Percentiles rank a stretch among this genome's conserved stretches.
Conservation (phyloP, 345 rosid genomes). For the Ricinus communis region DNA sequence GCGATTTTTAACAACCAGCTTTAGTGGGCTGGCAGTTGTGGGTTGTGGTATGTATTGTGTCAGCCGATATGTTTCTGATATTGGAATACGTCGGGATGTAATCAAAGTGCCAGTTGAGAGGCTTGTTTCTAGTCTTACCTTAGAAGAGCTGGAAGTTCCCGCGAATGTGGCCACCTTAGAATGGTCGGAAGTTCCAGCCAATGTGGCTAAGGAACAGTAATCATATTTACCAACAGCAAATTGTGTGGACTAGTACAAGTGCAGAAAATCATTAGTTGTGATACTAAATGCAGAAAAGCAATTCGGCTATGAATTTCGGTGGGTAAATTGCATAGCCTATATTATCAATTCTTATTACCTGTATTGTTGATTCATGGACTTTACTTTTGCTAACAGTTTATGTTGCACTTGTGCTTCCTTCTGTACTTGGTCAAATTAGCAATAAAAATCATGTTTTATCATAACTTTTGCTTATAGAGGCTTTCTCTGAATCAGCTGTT, state of each 20-base stretch:
- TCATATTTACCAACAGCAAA: background rate
- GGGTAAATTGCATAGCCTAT: background rate
- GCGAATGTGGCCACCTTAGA: background rate
- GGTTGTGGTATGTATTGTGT: slow-evolving; percentile 45
- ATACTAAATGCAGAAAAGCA: background rate
- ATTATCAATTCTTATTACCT: background rate
- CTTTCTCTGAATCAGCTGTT: too few relatives aligned
- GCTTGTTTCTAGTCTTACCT: slow-evolving; percentile 27
- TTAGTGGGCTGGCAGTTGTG: slow-evolving; percentile 54
- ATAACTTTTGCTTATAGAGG: too few relatives aligned
- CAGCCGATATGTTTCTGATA: slow-evolving; percentile 53
- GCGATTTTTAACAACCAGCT: slow-evolving; percentile 51
- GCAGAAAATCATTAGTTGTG: background rate
- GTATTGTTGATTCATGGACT: background rate
- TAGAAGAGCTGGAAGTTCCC: slow-evolving; percentile 1
- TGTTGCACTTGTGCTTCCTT: too few relatives aligned
- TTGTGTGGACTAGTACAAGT: background rate
- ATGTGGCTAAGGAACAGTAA: background rate
- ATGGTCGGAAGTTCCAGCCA: slow-evolving; percentile 3
- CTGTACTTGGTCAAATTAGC: too few relatives aligned
- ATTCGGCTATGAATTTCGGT: background rate
- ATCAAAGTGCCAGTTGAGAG: slow-evolving; percentile 44
- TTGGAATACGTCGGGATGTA: slow-evolving; percentile 68
- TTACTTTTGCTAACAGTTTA: too few relatives aligned
- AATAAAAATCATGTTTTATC: too few relatives aligned